Evolutionary conservation across 192 early-diverging fungal genomes (phyloP), one percentile per base, ranked within the genome.

Genomic region (Umbelopsis vinacea): DNA sequence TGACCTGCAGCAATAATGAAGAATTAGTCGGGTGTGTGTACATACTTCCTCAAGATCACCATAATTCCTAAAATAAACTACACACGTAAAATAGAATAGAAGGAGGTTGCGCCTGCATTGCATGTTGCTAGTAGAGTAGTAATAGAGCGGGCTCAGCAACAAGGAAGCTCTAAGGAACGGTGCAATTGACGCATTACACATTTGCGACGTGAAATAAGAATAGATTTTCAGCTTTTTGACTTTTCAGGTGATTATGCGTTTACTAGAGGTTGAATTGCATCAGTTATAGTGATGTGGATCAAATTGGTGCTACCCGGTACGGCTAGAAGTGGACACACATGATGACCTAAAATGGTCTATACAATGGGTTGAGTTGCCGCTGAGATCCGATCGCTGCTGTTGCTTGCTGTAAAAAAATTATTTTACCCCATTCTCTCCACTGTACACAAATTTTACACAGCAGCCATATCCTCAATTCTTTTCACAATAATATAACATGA

Each of bases 221-320:
- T 63, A 63, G 57, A 37, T 35, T 43, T 43, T 43, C 11, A 43
- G 6, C 11, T 37, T 63, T 37, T 29, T 35, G 4, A 63, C 26
- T 29, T 63, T 63, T 35, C 57, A 63, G 26, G 33, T 63, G 57
- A 63, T 37, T 63, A 14, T 29, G 15, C 57, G 33, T 12, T 35
- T 63, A 63, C 33, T 63, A 37, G 29, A 63, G 26, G 33, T 63
- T 2, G 14, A 63, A 63, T n/a, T 21, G n/a, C 19, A 37, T 37
- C 57, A 0, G 26, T 38, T 63, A 63, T 63, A 63, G 57, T 19
- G 23, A 63, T 63, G 57, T 63, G 57, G 57, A 63, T 21, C 33
- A 37, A 29, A 37, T 63, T 63, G 12, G 57, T 63, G 57, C 35
- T 63, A 63, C 57, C 33, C 10, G 26, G 17, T 14, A 37, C 19